These are phyloP conservation scores for Pestalotiopsis sp. DNA, from an alignment of 2,329 filamentous ascomycete genomes.

Conservation along the genomic window DNA sequence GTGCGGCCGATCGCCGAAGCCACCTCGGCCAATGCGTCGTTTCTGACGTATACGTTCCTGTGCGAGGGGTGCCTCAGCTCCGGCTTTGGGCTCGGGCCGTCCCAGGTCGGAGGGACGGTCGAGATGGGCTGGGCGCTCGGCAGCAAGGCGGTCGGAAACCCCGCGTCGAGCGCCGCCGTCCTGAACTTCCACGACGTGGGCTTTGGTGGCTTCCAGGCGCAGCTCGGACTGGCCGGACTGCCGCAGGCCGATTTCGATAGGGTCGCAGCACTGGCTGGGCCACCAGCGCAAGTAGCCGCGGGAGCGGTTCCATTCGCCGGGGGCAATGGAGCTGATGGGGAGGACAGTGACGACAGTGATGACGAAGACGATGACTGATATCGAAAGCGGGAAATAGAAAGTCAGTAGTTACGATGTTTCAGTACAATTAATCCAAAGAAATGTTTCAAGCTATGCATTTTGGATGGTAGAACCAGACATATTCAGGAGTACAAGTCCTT, in stretches of 20 bases:
- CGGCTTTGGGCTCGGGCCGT: conserved; percentile 29
- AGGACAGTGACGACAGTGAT: conserved; percentile 19
- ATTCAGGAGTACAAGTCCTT: too few species aligned
- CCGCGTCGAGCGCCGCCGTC: conserved; percentile 23
- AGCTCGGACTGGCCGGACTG: conserved; percentile 36
- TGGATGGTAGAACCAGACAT: too few species aligned
- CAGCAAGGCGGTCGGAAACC: conserved; percentile 24
- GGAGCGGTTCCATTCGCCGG: conserved; percentile 19
- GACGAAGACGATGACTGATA: conserved; percentile 20
- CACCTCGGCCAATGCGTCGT: conserved; percentile 44
- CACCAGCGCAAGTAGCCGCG: conserved; percentile 28
- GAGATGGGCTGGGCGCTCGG: conserved; percentile 42
- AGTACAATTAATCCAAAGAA: too few species aligned
- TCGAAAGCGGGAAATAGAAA: not conserved
- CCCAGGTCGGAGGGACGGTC: conserved; percentile 24
- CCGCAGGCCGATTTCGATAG: conserved; percentile 36
- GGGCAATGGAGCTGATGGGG: conserved; percentile 21
- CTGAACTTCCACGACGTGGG: conserved; percentile 36
- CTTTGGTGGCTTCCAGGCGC: conserved; percentile 31
- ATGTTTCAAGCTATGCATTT: too few species aligned
- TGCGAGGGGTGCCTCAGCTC: conserved; percentile 40
- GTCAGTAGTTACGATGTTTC: not conserved
- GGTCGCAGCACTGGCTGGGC: conserved; percentile 43
- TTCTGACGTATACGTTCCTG: conserved; percentile 49
- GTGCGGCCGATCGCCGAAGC: conserved; percentile 43